Conservation (phyloP, 2,329 filamentous ascomycete genomes). For the Pseudocercospora eumusae region DNA sequence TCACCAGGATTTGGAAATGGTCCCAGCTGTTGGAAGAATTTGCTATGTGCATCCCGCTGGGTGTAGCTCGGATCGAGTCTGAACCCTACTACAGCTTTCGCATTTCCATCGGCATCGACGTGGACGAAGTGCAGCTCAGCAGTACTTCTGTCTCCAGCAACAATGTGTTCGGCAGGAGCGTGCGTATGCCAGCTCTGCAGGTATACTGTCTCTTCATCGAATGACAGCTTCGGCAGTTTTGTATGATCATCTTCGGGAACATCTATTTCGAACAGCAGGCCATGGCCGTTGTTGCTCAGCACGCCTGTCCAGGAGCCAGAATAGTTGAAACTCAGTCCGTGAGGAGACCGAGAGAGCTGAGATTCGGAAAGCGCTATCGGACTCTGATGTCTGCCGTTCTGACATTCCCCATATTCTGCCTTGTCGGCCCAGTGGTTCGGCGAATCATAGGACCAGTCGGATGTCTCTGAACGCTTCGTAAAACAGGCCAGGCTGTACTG, state of each 20-base stretch:
- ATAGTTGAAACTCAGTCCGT: slow-evolving; percentile 37
- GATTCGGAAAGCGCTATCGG: slow-evolving; percentile 14
- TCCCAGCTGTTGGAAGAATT: slow-evolving; percentile 47
- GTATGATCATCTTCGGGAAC: slow-evolving; percentile 43
- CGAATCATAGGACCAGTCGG: not conserved
- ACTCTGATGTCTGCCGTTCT: slow-evolving; percentile 21
- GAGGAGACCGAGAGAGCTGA: slow-evolving; percentile 1
- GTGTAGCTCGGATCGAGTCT: slow-evolving; percentile 44
- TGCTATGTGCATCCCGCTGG: slow-evolving; percentile 29
- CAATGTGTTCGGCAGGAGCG: slow-evolving; percentile 53
- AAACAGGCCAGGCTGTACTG: not conserved
- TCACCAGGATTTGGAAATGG: slow-evolving; percentile 31
- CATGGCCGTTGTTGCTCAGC: slow-evolving; percentile 55
- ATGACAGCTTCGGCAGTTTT: slow-evolving; percentile 46
- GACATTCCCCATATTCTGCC: not conserved
- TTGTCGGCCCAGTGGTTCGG: not conserved
- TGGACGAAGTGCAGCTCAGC: slow-evolving; percentile 56
- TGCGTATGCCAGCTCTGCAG: slow-evolving; percentile 56
- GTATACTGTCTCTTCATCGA: slow-evolving; percentile 51
- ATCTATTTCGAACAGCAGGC: slow-evolving; percentile 48
- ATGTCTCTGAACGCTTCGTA: not conserved
- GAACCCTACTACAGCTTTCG: slow-evolving; percentile 51
- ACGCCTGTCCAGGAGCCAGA: slow-evolving; percentile 41
- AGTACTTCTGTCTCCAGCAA: slow-evolving; percentile 47
- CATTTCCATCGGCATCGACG: slow-evolving; percentile 45